These are phyloP conservation scores for Candida sp. DNA, from an alignment of 1,139 yeast species.

Conservation along the genomic window DNA sequence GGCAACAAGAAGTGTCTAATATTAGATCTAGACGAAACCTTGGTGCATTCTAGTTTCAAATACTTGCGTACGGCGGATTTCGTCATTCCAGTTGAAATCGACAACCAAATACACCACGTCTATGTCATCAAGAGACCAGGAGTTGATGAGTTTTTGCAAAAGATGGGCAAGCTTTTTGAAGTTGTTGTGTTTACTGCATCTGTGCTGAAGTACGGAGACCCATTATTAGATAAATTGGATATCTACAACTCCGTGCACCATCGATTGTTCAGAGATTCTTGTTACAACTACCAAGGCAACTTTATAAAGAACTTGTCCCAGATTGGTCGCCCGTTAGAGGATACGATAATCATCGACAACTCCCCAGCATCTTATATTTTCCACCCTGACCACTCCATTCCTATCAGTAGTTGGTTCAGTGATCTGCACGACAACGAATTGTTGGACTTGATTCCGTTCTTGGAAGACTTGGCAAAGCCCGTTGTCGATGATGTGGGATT, in stretches of 20 bases:
- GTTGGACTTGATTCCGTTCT: constrained; percentile 86
- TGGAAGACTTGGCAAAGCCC: constrained; percentile 76
- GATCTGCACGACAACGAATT: constrained; percentile 98
- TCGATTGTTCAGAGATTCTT: constrained; percentile 84
- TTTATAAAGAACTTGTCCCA: constrained; percentile 93
- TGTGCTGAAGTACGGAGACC: constrained; percentile 95
- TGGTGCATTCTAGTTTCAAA: constrained; percentile 95
- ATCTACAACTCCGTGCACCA: constrained; percentile 78
- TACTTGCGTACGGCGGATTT: constrained; percentile 93
- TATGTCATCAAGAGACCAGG: constrained; percentile 98
- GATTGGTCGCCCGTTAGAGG: constrained; percentile 89
- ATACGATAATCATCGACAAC: constrained; percentile 90
- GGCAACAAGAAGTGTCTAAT: constrained; percentile 82
- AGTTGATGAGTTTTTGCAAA: constrained; percentile 87
- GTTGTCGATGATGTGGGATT: constrained; percentile 83
- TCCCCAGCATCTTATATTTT: constrained; percentile 97
- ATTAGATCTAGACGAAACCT: constrained; percentile 92
- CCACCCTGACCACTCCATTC: constrained; percentile 98
- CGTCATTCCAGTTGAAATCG: constrained; percentile 86
- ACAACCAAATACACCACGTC: constrained; percentile 89
- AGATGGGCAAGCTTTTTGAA: constrained; percentile 87
- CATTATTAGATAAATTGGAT: constrained; percentile 88
- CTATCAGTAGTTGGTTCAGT: constrained; percentile 98
- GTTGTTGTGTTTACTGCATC: constrained; percentile 98
- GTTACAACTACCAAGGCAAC: constrained; percentile 76